These are phyloP conservation scores for Takashimella koratensis DNA, from an alignment of 1,284 basidiomycete species.

Conservation along the genomic window DNA sequence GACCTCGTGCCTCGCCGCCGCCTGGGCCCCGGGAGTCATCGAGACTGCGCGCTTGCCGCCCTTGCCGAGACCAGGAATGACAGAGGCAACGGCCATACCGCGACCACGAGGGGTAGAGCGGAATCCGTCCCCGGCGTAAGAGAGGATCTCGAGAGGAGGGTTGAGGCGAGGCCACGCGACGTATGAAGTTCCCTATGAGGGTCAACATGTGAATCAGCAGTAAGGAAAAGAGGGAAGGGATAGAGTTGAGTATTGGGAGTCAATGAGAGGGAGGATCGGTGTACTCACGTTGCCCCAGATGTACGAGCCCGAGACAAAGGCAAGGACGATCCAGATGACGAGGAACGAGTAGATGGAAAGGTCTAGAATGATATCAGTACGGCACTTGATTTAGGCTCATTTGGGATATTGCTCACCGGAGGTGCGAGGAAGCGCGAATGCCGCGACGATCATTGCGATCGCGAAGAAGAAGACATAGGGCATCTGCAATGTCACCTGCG, in stretches of 20 bases:
- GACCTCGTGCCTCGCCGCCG: conserved; percentile 33
- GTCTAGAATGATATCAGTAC: no score
- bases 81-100: conserved; percentile 53
- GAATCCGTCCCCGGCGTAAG: conserved; percentile 83
- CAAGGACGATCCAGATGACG: conserved; percentile 68
- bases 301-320: conserved; percentile 61
- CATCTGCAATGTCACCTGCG: conserved; percentile 56
- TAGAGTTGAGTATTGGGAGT: neutral
- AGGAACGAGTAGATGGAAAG: conserved; percentile 58
- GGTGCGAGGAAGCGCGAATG: conserved; percentile 73
- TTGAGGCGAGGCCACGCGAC: conserved; percentile 92
- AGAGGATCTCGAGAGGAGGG: conserved; percentile 76
- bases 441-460: conserved; percentile 79
- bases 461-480: conserved; percentile 79
- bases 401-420: conserved; percentile 68
- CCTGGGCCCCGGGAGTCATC: conserved; percentile 8
- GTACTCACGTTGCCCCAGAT: conserved; percentile 63
- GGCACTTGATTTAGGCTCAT: no score
- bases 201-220: neutral
- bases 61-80: conserved; percentile 46
- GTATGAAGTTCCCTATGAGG: conserved; percentile 55
- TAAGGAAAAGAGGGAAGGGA: neutral
- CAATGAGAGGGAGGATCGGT: neutral
- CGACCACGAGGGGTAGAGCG: conserved; percentile 72
- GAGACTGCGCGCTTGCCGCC: conserved; percentile 14